Percentiles rank a stretch among this genome's conserved stretches.
phyloP scores from a whole-genome alignment of 305 asterid species.

The Fraxinus baroniana region DNA sequence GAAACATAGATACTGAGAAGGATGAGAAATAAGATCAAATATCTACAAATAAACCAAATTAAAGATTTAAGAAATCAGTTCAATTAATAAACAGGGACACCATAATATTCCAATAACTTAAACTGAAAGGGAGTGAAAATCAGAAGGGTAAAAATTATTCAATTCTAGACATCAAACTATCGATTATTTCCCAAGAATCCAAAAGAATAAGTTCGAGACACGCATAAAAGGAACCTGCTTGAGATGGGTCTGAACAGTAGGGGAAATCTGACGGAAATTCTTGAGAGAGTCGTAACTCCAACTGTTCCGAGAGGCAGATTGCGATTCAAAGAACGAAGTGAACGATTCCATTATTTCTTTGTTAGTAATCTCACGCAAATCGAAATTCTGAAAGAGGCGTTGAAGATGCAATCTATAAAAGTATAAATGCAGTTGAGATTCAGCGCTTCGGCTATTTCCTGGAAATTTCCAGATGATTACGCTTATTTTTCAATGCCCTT shows the following conservation, averaged over 20 bases:
- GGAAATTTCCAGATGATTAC: background rate
- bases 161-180: background rate
- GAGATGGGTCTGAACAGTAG: slow-evolving; percentile 81
- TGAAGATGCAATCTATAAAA: background rate
- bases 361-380: background rate
- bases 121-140: background rate
- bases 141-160: background rate
- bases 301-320: slow-evolving; percentile 47
- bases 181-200: background rate
- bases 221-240: slow-evolving; percentile 46
- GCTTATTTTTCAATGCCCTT: background rate
- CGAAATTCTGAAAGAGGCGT: background rate
- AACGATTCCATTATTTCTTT: slow-evolving; percentile 57
- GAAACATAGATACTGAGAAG: background rate
- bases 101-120: background rate
- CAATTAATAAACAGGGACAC: background rate
- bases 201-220: background rate
- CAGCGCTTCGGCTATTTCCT: background rate
- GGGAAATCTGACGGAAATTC: slow-evolving; percentile 86
- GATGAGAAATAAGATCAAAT: background rate
- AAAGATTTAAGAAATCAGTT: background rate
- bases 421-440: background rate
- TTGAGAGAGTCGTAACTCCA: slow-evolving; percentile 85
- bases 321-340: slow-evolving; percentile 64
- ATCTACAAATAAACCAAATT: background rate